These are phyloP conservation scores for Epichloe coenophiala DNA, from an alignment of 2,329 filamentous ascomycete genomes.

Conservation along the genomic window DNA sequence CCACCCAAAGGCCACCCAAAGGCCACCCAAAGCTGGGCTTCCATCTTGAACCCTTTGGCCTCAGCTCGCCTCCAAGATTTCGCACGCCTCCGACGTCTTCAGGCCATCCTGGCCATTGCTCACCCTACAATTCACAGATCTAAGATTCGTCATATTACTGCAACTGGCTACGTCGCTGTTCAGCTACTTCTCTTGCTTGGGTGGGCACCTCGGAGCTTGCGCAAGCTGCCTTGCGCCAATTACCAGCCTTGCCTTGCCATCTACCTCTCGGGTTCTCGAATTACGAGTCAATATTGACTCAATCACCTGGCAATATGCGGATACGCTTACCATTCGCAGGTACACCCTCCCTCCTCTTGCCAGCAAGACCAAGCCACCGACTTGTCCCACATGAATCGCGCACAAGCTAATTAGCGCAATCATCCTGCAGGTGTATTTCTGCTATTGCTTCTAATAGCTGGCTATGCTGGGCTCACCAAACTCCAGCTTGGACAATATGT, in stretches of 20 bases:
- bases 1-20: not conserved
- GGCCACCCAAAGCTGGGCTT: not conserved
- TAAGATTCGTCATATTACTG: not conserved
- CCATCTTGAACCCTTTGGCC: not conserved
- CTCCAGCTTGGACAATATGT: conserved; percentile 43
- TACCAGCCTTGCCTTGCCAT: not conserved
- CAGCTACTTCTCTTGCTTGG: not conserved
- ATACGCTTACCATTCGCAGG: conserved; percentile 5
- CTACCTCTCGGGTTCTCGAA: not conserved
- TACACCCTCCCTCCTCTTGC: conserved; percentile 24
- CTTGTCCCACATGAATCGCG: not conserved
- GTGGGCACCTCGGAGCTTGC: not conserved
- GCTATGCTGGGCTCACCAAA: conserved; percentile 65
- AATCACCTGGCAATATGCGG: conserved; percentile 2
- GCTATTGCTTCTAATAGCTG: conserved; percentile 59
- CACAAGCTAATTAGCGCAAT: conserved; percentile 6
- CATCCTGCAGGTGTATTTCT: conserved; percentile 48
- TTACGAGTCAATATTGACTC: not conserved
- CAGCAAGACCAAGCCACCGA: not conserved
- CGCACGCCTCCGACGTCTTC: not conserved
- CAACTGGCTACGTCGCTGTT: not conserved
- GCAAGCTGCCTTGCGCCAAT: not conserved
- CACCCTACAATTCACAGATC: not conserved
- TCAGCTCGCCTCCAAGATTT: not conserved
- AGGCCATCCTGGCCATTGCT: not conserved